These are phyloP conservation scores for Isatis tinctoria DNA, from an alignment of 345 rosid species.

Conservation along the genomic window DNA sequence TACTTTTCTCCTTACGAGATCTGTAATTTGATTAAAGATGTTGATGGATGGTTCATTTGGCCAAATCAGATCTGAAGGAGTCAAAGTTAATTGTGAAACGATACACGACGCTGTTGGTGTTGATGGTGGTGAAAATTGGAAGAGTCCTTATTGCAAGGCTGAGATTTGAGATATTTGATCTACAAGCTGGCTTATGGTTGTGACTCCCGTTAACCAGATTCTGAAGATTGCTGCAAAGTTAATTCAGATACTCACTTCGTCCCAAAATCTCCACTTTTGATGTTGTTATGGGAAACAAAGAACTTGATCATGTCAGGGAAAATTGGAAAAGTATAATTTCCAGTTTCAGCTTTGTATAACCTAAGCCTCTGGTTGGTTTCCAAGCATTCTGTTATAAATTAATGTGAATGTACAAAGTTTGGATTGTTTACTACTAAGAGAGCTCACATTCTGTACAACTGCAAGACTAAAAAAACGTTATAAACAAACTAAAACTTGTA, in stretches of 20 bases:
- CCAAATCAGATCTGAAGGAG: conserved; percentile 19
- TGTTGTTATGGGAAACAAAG: conserved; percentile 19
- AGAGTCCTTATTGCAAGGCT: conserved; percentile 60
- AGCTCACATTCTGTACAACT: no score
- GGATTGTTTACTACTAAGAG: no score
- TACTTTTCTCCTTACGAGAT: no score
- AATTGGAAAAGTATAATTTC: neutral
- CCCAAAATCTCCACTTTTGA: conserved; percentile 52
- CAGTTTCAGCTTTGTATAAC: neutral
- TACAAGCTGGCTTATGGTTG: conserved; percentile 80
- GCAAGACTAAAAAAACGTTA: no score
- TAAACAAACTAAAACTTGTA: no score
- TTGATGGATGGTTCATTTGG: no score
- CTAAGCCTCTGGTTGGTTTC: neutral
- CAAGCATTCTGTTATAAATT: no score
- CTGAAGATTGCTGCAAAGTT: conserved; percentile 86
- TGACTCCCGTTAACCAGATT: conserved; percentile 89
- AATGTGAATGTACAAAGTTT: no score
- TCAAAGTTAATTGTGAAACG: conserved; percentile 39
- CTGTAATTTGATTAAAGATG: no score
- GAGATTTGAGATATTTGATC: conserved; percentile 79
- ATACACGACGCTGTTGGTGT: conserved; percentile 26
- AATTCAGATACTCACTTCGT: conserved; percentile 77
- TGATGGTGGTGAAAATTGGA: conserved; percentile 54
- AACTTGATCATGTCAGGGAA: conserved; percentile 29